Conservation (phyloP, 176 grass and related monocot species). For the Avena atlantica region DNA sequence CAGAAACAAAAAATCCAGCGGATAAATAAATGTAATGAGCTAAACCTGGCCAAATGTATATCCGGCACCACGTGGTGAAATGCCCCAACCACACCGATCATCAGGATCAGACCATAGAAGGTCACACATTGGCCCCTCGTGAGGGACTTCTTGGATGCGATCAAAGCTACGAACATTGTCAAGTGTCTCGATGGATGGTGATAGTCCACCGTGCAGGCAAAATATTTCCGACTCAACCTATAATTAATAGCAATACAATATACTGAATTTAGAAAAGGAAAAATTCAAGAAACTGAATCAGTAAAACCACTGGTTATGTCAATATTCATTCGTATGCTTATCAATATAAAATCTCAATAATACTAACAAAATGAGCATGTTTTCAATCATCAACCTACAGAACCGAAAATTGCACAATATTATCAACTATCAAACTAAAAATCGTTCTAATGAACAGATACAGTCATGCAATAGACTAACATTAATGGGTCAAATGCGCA, state of each 20-base stretch:
- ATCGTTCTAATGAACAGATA: background rate
- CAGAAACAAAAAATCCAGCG: background rate
- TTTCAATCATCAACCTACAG: background rate
- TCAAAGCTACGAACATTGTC: conserved; percentile 73
- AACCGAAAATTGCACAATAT: background rate
- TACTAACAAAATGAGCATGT: background rate
- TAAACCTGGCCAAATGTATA: conserved; percentile 78
- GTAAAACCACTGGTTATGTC: background rate
- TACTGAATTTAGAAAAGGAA: background rate
- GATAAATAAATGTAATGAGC: background rate
- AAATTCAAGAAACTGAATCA: background rate
- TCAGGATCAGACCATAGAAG: conserved; percentile 79
- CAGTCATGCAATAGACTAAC: background rate
- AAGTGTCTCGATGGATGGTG: conserved; percentile 70
- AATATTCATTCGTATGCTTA: background rate
- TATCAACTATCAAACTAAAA: background rate
- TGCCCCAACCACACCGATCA: conserved; percentile 73
- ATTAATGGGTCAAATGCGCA: too few relatives aligned
- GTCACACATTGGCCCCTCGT: conserved; percentile 78
- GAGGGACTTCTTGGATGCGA: conserved; percentile 76
- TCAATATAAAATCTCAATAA: background rate
- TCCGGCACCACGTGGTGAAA: conserved; percentile 75
- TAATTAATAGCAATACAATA: background rate
- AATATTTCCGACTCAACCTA: conserved; percentile 80
- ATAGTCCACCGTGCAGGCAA: conserved; percentile 73